Base-by-base conservation (phyloP, 345 rosid genomes). In the Rhodamnia argentea region DNA sequence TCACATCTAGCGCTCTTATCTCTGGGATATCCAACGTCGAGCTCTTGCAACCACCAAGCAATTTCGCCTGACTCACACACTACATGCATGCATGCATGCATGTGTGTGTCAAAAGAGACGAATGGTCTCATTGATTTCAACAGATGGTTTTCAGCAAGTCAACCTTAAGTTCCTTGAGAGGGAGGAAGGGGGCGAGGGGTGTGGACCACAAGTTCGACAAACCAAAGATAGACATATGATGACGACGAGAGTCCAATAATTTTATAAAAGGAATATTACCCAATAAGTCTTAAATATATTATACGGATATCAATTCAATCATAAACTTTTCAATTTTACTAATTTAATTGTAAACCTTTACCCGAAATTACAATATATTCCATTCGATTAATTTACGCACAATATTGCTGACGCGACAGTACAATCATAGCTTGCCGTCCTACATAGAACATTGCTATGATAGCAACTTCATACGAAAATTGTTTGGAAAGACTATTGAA, bases 391-490 rank as follows among this genome's bases (percentile, higher is more conserved):
- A 7, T 62, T 62, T 62, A 27, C 40, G 29, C 29, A 27, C 1
- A 5, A 62, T 27, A 29, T 62, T 16, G 2, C 11, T 29, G 0
- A 15, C 5, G 5, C 29, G 15, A 20, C 3, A 1, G 3, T 62
- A 3, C 2, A 15, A 0, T 29, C 22, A 29, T 29, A 1, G 2
- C 3, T 27, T 0, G 27, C 5, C 0, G 1, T 62, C 29, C 18
- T 13, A 15, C 22, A 15, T 29, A 10, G 0, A 10, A 27, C 5
- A 62, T 16, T 0, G 15, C 16, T 29, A 62, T 7, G 75, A 14
- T 1, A 29, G 10, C 75, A 14, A 14, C 6, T 62, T 62, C 6
- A 5, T 7, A 62, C 8, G 10, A 15, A 62, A 14, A 62, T 27
- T 14, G 16, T 2, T 1, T 0, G 2, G 3, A 29, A 60, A 27